Evolutionary conservation across 805 yeast species (phyloP), one percentile per base, ranked within the genome.

Genomic region (Yarrowia sp.): DNA sequence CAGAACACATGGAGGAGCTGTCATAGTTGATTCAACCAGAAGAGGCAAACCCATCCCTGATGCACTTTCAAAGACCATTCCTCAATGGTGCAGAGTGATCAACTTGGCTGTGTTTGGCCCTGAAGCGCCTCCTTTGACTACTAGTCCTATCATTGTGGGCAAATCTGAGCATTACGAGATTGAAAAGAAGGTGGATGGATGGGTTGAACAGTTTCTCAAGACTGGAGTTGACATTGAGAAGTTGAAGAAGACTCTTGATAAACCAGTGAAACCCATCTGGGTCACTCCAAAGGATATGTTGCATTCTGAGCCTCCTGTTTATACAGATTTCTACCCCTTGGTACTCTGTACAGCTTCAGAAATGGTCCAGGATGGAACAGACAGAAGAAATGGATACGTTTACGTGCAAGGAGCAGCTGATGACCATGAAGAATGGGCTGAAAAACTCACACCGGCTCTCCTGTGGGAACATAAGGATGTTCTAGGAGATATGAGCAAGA

Each of bases 331-430:
- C 70, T 74, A 78, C 68, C 82, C 90, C 38, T 66, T 85, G 10
- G 73, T 86, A 9, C 78, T 85, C 63, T 82, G 91, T 64, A 88
- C 92, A 0, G 89, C 90, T 0, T 89, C 93, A 52, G 80, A 82
- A 69, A 82, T 81, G 74, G 85, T 83, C 19, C 88, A 86, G 72
- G 91, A 87, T 75, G 91, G 90, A 8, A 78, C 79, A 8, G 82
- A 79, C 64, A 78, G 79, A 59, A 73, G 82, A 59, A 70, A 76
- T 9, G 88, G 87, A 0, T 88, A 79, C 72, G 77, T 82, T 0
- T 92, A 92, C 74, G 90, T 92, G 0, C 97, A 92, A 77, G 98
- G 98, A 1, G 95, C 97, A 0, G 97, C 95, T 0, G 98, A 92
- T 77, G 97, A 93, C 74, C 97, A 92, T 75, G 98, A 92, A 74